These are phyloP conservation scores for Raddia guianensis DNA, from an alignment of 176 grass and related monocot species.

Conservation along the genomic window DNA sequence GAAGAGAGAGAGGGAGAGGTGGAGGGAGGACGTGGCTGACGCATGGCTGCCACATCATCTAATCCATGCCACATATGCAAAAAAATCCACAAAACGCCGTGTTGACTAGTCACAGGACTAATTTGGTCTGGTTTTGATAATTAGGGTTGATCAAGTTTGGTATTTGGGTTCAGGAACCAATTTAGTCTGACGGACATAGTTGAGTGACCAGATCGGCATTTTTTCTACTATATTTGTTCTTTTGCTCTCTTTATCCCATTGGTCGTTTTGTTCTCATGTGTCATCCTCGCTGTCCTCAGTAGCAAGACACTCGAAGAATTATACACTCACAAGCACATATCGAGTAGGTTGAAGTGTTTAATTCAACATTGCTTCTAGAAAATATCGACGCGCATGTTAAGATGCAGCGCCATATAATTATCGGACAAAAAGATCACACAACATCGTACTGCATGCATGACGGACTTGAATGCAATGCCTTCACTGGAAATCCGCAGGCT, in stretches of 20 bases:
- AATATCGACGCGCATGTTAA: not conserved
- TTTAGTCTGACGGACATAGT: too few species aligned
- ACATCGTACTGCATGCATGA: not conserved
- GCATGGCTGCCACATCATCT: too few species aligned
- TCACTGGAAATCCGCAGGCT: constrained; percentile 43
- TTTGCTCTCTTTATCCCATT: not conserved
- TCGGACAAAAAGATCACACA: not conserved
- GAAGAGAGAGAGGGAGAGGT: too few species aligned
- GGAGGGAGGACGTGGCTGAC: too few species aligned
- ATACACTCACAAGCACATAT: not conserved
- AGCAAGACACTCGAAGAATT: not conserved
- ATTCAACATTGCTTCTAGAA: not conserved
- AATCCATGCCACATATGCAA: too few species aligned
- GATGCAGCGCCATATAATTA: not conserved
- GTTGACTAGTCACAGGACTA: too few species aligned
- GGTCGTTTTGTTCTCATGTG: not conserved
- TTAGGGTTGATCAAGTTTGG: too few species aligned
- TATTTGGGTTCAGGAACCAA: too few species aligned
- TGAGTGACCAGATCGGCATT: too few species aligned
- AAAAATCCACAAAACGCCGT: too few species aligned
- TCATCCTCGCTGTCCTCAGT: not conserved
- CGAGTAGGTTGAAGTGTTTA: not conserved
- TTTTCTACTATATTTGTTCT: too few species aligned
- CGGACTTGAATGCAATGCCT: not conserved
- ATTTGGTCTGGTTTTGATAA: too few species aligned